These are phyloP conservation scores for Silene noctiflora DNA, from an alignment of 179 eudicot genomes.

Conservation along the genomic window DNA sequence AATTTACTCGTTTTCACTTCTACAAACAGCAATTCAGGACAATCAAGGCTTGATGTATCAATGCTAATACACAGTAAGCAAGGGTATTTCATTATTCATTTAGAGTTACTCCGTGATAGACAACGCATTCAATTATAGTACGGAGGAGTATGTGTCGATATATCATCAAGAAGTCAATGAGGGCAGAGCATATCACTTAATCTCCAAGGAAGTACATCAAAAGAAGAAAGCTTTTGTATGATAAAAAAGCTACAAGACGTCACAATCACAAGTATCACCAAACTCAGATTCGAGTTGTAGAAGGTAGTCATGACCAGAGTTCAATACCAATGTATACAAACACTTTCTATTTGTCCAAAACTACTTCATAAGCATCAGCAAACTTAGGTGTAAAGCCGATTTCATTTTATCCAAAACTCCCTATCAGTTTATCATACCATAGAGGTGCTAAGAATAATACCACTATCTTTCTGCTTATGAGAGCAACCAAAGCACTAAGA, in stretches of 20 bases:
- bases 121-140: background rate
- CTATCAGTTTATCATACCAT: background rate
- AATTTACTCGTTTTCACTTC: background rate
- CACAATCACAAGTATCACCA: background rate
- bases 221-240: no score
- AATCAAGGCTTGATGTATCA: background rate
- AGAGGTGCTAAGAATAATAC: conserved; percentile 14
- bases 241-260: background rate
- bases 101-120: background rate
- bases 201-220: no score
- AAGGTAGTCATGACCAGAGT: conserved; percentile 15
- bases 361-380: background rate
- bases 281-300: background rate
- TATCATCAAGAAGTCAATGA: background rate
- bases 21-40: background rate
- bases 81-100: background rate
- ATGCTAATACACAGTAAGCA: background rate
- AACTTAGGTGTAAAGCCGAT: conserved; percentile 2
- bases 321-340: background rate
- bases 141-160: no score
- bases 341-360: background rate
- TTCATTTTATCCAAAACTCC: background rate
- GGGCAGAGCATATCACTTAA: background rate
- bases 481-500: background rate
- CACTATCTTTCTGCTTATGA: background rate